Evolutionary conservation across 805 yeast genomes (phyloP).

Genomic region (Candida rishiriensis): DNA sequence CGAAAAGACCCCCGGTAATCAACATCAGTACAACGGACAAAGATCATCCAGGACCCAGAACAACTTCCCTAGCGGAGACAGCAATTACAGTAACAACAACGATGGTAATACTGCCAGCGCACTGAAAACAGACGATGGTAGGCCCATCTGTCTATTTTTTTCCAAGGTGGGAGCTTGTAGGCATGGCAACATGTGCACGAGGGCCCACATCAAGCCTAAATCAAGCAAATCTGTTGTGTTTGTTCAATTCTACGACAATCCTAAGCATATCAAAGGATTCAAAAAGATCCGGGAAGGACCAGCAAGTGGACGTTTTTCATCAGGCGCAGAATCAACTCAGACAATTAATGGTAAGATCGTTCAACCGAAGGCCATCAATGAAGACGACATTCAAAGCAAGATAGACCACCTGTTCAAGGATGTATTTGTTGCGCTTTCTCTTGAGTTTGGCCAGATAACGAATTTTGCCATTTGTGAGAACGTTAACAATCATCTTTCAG

Average conservation of each 20-base stretch:
- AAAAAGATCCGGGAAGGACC: conserved; percentile 29
- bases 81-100: background rate
- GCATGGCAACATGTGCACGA: conserved; percentile 84
- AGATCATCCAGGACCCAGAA: background rate
- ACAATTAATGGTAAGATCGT: background rate
- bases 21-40: no score
- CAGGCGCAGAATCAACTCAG: background rate
- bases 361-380: conserved; percentile 6
- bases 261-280: conserved; percentile 36
- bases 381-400: conserved; percentile 36
- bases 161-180: conserved; percentile 88
- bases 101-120: no score
- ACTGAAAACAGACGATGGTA: conserved; percentile 3
- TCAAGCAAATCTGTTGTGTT: conserved; percentile 61
- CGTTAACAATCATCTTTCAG: conserved; percentile 74
- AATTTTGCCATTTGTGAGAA: conserved; percentile 78
- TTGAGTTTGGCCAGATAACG: conserved; percentile 44
- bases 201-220: conserved; percentile 65
- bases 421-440: conserved; percentile 56
- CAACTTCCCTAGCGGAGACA: background rate
- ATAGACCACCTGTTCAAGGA: conserved; percentile 69
- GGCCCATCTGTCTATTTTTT: conserved; percentile 43
- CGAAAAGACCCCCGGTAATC: no score
- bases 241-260: conserved; percentile 61
- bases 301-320: background rate